phyloP scores from a whole-genome alignment of 192 early-diverging fungal genomes.

The Coemansia asiatica region DNA sequence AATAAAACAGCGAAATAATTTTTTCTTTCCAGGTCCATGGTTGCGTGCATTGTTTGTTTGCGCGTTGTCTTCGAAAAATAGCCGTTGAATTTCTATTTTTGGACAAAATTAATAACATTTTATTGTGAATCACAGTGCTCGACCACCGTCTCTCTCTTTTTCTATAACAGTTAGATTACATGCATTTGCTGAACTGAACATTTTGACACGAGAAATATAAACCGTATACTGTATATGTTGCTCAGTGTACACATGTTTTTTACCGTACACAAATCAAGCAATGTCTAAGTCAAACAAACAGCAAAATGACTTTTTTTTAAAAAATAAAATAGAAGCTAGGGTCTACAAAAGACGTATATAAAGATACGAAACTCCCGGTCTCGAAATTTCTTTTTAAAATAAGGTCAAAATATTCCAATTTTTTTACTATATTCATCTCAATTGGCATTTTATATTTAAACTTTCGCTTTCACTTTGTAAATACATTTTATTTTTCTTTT shows the following conservation, averaged over 20 bases:
- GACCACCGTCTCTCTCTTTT: too few species aligned
- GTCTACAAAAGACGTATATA: background rate
- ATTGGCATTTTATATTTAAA: background rate
- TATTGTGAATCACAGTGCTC: background rate
- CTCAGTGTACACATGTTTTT: too few species aligned
- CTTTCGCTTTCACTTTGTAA: background rate
- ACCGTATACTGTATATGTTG: background rate
- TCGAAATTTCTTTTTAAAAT: too few species aligned
- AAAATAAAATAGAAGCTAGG: background rate
- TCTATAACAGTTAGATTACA: background rate
- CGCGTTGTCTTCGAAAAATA: background rate
- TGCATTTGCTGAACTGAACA: background rate
- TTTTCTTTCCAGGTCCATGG: background rate
- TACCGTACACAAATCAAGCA: too few species aligned
- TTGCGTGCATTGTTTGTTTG: background rate
- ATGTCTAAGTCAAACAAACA: too few species aligned
- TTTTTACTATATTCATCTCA: too few species aligned
- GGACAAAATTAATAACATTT: background rate
- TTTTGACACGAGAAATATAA: background rate
- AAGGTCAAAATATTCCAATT: too few species aligned
- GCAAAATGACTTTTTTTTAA: too few species aligned
- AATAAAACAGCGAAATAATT: background rate
- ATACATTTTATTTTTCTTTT: background rate
- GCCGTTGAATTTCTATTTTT: slow-evolving; percentile 2
- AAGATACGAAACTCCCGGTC: background rate